Conservation (phyloP, 345 rosid species). For the Pistacia atlantica region DNA sequence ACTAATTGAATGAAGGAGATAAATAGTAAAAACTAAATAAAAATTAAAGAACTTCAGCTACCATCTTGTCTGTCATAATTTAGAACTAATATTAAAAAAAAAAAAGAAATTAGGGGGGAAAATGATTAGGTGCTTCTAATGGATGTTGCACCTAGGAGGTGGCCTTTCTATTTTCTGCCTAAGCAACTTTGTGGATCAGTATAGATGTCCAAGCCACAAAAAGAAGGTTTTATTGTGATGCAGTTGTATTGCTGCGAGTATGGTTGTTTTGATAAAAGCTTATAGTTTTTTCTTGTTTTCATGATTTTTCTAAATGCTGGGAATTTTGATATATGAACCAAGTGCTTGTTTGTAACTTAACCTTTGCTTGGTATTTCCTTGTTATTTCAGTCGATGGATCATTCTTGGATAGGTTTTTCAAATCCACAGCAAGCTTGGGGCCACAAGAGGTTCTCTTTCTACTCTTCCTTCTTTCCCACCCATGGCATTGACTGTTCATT, state of each 20-base stretch:
- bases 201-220: background rate
- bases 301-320: background rate
- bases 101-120: background rate
- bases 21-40: background rate
- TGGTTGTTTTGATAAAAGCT: background rate
- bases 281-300: constrained; percentile 2
- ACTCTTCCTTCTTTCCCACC: background rate
- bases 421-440: constrained; percentile 73
- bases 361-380: constrained; percentile 17
- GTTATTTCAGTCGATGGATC: constrained; percentile 66
- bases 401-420: constrained; percentile 76
- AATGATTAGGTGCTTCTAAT: background rate
- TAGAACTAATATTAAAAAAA: background rate
- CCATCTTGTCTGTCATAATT: too few relatives aligned
- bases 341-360: background rate
- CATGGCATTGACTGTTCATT: background rate
- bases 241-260: background rate
- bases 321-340: background rate
- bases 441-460: constrained; percentile 58
- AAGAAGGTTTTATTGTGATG: background rate
- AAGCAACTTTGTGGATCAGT: background rate
- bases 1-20: background rate
- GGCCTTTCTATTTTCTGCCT: background rate
- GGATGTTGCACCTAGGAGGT: background rate
- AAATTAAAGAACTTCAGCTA: too few relatives aligned